A percentile compares a stretch with the other conserved stretches of the same genome.
These are phyloP conservation scores for Epichloe sylvatica DNA, from an alignment of 2,329 filamentous ascomycete species.

Conservation along the genomic window DNA sequence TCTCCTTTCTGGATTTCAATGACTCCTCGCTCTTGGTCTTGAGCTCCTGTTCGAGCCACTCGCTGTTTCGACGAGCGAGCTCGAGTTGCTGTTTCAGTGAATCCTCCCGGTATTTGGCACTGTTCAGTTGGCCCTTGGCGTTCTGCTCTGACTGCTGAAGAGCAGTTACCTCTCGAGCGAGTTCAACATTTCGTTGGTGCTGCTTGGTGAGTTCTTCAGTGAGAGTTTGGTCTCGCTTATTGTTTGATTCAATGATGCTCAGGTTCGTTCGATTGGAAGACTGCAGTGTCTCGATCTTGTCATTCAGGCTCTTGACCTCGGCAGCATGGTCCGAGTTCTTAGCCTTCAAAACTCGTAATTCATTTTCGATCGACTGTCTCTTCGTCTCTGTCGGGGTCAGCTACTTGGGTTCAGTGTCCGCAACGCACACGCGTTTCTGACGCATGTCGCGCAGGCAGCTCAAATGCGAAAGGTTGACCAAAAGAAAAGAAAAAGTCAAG, in stretches of 20 bases:
- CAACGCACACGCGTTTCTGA: neutral
- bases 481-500: slow-evolving; percentile 4
- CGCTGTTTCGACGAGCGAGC: slow-evolving; percentile 73
- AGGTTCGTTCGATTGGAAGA: slow-evolving; percentile 85
- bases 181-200: slow-evolving; percentile 73
- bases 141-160: slow-evolving; percentile 76
- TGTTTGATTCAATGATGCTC: slow-evolving; percentile 79
- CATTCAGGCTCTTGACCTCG: slow-evolving; percentile 61
- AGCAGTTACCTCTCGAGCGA: slow-evolving; percentile 67
- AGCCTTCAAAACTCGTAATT: slow-evolving; percentile 65
- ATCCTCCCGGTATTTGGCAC: slow-evolving; percentile 81
- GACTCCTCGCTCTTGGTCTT: slow-evolving; percentile 81
- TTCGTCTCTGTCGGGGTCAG: slow-evolving; percentile 47
- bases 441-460: neutral
- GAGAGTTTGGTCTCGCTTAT: slow-evolving; percentile 70
- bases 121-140: slow-evolving; percentile 64
- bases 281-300: slow-evolving; percentile 76
- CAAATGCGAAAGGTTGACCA: slow-evolving; percentile 6
- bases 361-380: slow-evolving; percentile 62
- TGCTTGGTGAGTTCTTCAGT: slow-evolving; percentile 76
- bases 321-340: slow-evolving; percentile 60
- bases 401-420: neutral
- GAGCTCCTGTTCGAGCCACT: slow-evolving; percentile 85
- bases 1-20: slow-evolving; percentile 86
- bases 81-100: slow-evolving; percentile 82